A percentile compares a stretch with the other conserved stretches of the same genome.
Evolutionary conservation across 2,329 filamentous ascomycete species (phyloP).

Genomic region (Akanthomyces lecanii): DNA sequence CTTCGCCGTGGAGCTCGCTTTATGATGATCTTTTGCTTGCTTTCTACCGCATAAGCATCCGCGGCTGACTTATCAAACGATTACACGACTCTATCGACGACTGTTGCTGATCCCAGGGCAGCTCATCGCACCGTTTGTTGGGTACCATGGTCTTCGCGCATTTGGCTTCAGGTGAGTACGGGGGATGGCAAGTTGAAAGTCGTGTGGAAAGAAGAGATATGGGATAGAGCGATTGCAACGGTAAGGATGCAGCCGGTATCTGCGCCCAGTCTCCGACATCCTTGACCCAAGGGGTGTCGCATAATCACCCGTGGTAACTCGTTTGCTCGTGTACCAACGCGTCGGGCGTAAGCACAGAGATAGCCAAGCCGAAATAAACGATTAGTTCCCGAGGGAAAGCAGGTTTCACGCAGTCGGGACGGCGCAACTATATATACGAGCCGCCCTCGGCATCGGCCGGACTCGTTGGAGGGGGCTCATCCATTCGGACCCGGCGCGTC

Average conservation of each 20-base stretch:
- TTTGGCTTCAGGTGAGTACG: neutral
- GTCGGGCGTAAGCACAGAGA: too few relatives aligned
- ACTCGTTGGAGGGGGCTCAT: neutral
- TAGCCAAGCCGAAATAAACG: neutral
- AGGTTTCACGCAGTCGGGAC: neutral
- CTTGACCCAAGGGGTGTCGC: too few relatives aligned
- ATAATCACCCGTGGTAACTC: too few relatives aligned
- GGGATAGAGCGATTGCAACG: too few relatives aligned
- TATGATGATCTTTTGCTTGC: neutral
- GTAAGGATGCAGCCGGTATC: neutral
- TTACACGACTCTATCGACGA: too few relatives aligned
- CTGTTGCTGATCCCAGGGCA: too few relatives aligned
- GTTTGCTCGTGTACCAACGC: too few relatives aligned
- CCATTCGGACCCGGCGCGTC: neutral
- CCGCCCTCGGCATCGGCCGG: neutral
- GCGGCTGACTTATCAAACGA: neutral
- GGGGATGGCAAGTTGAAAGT: neutral
- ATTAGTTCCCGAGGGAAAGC: neutral
- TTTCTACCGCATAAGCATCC: neutral
- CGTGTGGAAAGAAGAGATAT: neutral
- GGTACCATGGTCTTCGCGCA: neutral
- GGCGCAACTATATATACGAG: constrained; percentile 5
- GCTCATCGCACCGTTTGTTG: neutral
- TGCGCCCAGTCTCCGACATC: neutral
- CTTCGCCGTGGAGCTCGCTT: neutral